Conservation (phyloP, 768 basidiomycete genomes). For the Crepidotus variabilis region DNA sequence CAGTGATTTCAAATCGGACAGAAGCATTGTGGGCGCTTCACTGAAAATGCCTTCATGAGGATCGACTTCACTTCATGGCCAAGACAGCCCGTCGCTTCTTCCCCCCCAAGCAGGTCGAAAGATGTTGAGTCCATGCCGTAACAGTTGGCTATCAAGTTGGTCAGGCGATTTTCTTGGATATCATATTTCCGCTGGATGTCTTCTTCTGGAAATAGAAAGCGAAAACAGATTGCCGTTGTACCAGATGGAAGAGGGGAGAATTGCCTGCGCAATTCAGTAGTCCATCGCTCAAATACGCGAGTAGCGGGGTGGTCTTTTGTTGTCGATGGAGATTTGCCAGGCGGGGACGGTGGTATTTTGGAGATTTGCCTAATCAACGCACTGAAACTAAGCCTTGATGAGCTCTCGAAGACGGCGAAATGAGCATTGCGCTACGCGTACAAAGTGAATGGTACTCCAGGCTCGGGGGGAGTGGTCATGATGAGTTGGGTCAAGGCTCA, state of each 20-base stretch:
- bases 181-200: conserved; percentile 68
- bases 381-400: conserved; percentile 34
- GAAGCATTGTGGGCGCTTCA: background rate
- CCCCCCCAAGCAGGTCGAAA: conserved; percentile 36
- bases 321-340: conserved; percentile 11
- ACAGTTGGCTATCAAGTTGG: conserved; percentile 44
- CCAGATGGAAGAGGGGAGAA: conserved; percentile 47
- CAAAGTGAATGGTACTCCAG: conserved; percentile 25
- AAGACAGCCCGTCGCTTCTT: conserved; percentile 58
- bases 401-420: no score
- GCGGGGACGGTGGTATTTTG: conserved; percentile 22
- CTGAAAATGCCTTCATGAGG: conserved; percentile 24
- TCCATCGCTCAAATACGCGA: conserved; percentile 42
- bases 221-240: conserved; percentile 60
- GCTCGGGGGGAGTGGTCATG: background rate
- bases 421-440: conserved; percentile 9
- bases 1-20: background rate
- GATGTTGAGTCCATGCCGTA: conserved; percentile 32
- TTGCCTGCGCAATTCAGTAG: conserved; percentile 31
- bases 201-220: conserved; percentile 82
- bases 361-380: conserved; percentile 47
- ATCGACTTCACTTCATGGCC: conserved; percentile 57
- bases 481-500: background rate
- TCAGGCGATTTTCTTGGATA: conserved; percentile 64
- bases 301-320: conserved; percentile 33